These are phyloP conservation scores for Penicillium sp. DNA, from an alignment of 2,329 filamentous ascomycete species.

Conservation along the genomic window DNA sequence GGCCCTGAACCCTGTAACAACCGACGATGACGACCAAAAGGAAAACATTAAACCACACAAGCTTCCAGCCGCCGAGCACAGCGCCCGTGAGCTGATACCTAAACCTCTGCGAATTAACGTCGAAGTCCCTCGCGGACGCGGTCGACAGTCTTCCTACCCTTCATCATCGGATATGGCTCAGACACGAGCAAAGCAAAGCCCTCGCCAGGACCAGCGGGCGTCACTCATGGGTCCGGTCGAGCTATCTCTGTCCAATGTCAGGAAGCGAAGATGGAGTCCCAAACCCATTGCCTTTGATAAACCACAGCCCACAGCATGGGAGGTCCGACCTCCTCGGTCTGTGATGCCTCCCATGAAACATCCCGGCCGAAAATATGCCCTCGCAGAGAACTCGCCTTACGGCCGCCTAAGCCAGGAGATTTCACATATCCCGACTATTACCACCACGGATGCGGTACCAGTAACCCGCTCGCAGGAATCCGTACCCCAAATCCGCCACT, in stretches of 20 bases:
- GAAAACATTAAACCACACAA: not conserved
- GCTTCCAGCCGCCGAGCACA: not conserved
- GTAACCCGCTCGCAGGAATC: not conserved
- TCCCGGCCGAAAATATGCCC: slow-evolving; percentile 9
- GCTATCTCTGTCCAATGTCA: not conserved
- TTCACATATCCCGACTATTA: not conserved
- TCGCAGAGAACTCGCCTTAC: not conserved
- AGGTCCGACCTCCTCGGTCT: not conserved
- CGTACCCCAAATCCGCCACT: not conserved
- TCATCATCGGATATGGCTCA: not conserved
- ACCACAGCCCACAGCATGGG: not conserved
- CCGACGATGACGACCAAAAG: slow-evolving; percentile 10
- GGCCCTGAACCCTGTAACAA: slow-evolving; percentile 27
- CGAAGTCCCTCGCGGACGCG: slow-evolving; percentile 11
- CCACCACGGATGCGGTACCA: not conserved
- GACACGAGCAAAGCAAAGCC: slow-evolving; percentile 1
- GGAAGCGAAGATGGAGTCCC: slow-evolving; percentile 2
- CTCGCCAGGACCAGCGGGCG: slow-evolving; percentile 5
- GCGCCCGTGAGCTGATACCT: not conserved
- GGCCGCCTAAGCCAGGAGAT: not conserved
- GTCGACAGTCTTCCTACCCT: slow-evolving; percentile 4
- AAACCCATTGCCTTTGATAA: not conserved
- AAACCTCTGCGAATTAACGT: slow-evolving; percentile 8
- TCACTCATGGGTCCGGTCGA: not conserved
- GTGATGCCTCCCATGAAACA: slow-evolving; percentile 15